Percentiles rank a stretch among this genome's conserved stretches.
Evolutionary conservation across 805 yeast species (phyloP).

Genomic region (Kuraishia capsulata): DNA sequence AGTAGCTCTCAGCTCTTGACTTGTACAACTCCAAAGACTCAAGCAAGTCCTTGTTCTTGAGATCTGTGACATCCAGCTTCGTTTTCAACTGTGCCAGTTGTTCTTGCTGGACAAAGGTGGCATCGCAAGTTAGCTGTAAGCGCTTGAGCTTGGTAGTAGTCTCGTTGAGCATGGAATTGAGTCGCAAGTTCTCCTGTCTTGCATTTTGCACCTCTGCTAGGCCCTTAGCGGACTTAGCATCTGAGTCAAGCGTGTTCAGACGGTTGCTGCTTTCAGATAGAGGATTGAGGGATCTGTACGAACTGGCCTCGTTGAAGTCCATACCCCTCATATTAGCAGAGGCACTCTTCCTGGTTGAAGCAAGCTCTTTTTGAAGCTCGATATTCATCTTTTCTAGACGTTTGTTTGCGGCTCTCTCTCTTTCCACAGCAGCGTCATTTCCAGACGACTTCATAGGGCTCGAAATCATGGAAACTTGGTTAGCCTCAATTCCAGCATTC

Average conservation of each 20-base stretch:
- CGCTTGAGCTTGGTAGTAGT: slow-evolving; percentile 23
- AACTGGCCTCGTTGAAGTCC: neutral
- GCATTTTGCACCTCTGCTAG: slow-evolving; percentile 33
- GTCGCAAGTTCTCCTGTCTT: slow-evolving; percentile 23
- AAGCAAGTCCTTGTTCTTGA: slow-evolving; percentile 47
- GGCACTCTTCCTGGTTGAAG: slow-evolving; percentile 4
- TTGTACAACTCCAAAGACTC: slow-evolving; percentile 54
- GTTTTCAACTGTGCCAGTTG: slow-evolving; percentile 38
- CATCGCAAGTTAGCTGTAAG: slow-evolving; percentile 15
- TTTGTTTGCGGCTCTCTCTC: neutral
- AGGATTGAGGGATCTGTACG: neutral
- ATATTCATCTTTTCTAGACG: slow-evolving; percentile 17
- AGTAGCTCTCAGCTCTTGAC: slow-evolving; percentile 65
- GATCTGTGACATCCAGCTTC: slow-evolving; percentile 44
- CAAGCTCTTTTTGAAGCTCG: slow-evolving; percentile 24
- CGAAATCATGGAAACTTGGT: neutral
- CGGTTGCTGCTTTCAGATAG: slow-evolving; percentile 1
- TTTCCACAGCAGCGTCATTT: neutral
- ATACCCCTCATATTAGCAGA: neutral
- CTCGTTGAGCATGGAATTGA: slow-evolving; percentile 24
- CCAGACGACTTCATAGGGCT: neutral
- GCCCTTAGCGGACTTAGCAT: slow-evolving; percentile 27
- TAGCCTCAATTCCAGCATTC: slow-evolving; percentile 15
- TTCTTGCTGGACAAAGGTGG: slow-evolving; percentile 22
- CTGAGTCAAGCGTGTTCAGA: slow-evolving; percentile 15